Evolutionary conservation across 1,284 basidiomycete species (phyloP).

Genomic region (Gomphus bonarii): DNA sequence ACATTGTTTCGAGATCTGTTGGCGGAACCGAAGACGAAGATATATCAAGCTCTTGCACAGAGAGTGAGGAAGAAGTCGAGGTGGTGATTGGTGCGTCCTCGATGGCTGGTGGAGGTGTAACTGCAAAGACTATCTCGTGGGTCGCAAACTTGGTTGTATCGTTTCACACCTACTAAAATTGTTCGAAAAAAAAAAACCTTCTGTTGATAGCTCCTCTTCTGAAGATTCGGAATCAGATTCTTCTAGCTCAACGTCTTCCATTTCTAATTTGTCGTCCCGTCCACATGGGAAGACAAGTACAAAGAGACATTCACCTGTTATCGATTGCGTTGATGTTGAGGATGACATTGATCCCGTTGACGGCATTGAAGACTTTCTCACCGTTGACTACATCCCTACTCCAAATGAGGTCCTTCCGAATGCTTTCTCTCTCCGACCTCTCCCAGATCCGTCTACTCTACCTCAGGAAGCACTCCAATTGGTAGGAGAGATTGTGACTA

Average conservation of each 20-base stretch:
- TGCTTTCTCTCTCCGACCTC: conserved; percentile 42
- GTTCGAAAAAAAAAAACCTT: neutral
- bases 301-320: neutral
- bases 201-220: conserved; percentile 25
- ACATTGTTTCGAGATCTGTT: conserved; percentile 26
- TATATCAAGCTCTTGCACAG: conserved; percentile 14
- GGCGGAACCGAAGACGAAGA: conserved; percentile 20
- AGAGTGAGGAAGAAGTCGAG: conserved; percentile 58
- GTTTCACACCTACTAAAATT: neutral
- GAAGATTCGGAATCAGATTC: conserved; percentile 27
- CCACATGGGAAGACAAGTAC: neutral
- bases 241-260: conserved; percentile 19
- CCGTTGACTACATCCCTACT: conserved; percentile 29
- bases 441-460: conserved; percentile 28
- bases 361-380: conserved; percentile 18
- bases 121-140: neutral
- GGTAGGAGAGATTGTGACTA: conserved; percentile 65
- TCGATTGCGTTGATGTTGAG: conserved; percentile 18
- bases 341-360: conserved; percentile 2
- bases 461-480: conserved; percentile 52
- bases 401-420: conserved; percentile 45
- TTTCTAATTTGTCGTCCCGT: neutral
- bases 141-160: neutral
- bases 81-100: neutral
- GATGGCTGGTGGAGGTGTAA: neutral